phyloP scores from a whole-genome alignment of 768 basidiomycete genomes.

The Auriscalpium orientale region DNA sequence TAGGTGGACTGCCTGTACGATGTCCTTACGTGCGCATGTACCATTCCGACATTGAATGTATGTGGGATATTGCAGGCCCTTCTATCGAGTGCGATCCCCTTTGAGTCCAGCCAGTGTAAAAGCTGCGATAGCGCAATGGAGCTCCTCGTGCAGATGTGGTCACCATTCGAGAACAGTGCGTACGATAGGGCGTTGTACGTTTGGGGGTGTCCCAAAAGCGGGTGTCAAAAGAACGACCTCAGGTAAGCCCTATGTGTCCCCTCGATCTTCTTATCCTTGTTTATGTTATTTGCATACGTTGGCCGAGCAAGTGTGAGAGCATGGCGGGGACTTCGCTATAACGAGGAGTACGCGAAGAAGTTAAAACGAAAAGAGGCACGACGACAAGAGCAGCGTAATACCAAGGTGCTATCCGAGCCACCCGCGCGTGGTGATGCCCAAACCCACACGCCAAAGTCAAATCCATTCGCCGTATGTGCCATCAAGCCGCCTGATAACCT shows the following conservation, averaged over 20 bases:
- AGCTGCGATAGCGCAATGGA: constrained; percentile 70
- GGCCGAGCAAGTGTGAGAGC: constrained; percentile 58
- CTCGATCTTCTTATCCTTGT: background rate
- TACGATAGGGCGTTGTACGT: constrained; percentile 82
- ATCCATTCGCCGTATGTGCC: constrained; percentile 63
- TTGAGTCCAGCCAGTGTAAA: constrained; percentile 63
- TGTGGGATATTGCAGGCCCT: constrained; percentile 49
- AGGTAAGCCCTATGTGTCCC: constrained; percentile 44
- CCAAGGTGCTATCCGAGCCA: constrained; percentile 5
- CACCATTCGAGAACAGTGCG: constrained; percentile 78
- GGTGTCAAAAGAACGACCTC: constrained; percentile 70
- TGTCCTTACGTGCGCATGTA: constrained; percentile 42
- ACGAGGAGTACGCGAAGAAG: constrained; percentile 68
- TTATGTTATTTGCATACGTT: constrained; percentile 2
- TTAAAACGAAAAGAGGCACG: constrained; percentile 47
- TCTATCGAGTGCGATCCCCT: constrained; percentile 52
- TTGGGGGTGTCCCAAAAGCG: constrained; percentile 67
- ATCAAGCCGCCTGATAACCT: background rate
- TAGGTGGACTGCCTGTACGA: constrained; percentile 88
- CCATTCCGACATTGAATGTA: constrained; percentile 32
- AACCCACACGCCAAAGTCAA: constrained; percentile 28
- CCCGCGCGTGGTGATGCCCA: too few relatives aligned
- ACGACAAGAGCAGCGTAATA: constrained; percentile 30
- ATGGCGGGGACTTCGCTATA: constrained; percentile 69
- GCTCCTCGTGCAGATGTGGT: constrained; percentile 83